Evolutionary conservation across 2,329 filamentous ascomycete species (phyloP).

Genomic region (Fusarium odoratissimum): DNA sequence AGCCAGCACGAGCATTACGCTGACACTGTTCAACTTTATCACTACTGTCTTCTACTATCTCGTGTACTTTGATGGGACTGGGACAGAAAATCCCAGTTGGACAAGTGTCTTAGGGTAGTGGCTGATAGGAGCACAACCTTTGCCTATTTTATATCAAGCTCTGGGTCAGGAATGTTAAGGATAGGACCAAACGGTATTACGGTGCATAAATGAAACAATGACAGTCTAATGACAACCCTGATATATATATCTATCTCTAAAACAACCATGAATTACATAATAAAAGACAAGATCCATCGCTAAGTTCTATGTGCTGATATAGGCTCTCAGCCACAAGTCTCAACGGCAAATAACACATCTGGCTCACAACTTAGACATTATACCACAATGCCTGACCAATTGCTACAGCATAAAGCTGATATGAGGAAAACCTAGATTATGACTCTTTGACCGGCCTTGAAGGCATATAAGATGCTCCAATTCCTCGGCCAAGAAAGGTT

Average conservation of each 20-base stretch:
- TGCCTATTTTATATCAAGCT: neutral
- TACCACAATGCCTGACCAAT: too few species aligned
- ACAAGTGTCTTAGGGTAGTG: conserved; percentile 1
- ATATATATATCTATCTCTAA: neutral
- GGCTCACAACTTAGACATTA: too few species aligned
- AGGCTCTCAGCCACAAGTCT: too few species aligned
- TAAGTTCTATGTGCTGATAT: too few species aligned
- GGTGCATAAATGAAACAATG: neutral
- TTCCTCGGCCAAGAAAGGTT: too few species aligned
- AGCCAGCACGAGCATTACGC: neutral
- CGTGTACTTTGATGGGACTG: conserved; percentile 11
- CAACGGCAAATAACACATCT: too few species aligned
- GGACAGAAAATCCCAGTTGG: neutral
- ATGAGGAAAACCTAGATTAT: too few species aligned
- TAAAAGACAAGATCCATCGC: accelerated
- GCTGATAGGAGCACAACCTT: accelerated
- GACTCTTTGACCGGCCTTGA: too few species aligned
- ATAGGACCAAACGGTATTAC: neutral
- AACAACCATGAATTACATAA: neutral
- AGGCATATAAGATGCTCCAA: too few species aligned
- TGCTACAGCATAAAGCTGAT: too few species aligned
- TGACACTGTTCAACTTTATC: conserved; percentile 6
- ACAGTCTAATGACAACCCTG: accelerated
- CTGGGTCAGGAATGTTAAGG: neutral
- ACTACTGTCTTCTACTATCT: conserved; percentile 12